A percentile compares a stretch with the other conserved stretches of the same genome.
phyloP scores from a whole-genome alignment of 805 yeast genomes.

The Saccharomyces kudriavzevii region DNA sequence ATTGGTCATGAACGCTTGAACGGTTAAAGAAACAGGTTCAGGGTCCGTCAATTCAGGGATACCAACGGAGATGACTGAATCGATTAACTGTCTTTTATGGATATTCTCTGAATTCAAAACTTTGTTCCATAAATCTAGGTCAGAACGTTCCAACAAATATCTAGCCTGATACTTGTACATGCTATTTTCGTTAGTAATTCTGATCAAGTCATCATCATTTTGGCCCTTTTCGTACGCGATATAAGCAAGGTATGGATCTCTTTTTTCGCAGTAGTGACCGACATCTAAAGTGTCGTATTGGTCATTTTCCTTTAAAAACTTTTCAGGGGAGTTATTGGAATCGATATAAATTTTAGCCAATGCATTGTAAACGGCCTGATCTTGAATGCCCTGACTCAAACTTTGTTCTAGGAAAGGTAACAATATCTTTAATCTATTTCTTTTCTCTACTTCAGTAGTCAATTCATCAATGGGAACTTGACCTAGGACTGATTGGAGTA shows the following conservation, averaged over 20 bases:
- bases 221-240: constrained; percentile 95
- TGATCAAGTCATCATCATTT: constrained; percentile 81
- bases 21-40: constrained; percentile 87
- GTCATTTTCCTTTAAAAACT: constrained; percentile 85
- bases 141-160: constrained; percentile 83
- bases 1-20: constrained; percentile 92
- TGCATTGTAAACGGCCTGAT: constrained; percentile 87
- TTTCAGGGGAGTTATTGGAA: constrained; percentile 94
- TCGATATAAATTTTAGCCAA: constrained; percentile 97
- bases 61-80: constrained; percentile 91
- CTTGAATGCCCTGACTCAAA: constrained; percentile 73
- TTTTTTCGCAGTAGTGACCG: constrained; percentile 97
- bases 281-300: constrained; percentile 88
- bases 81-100: constrained; percentile 86
- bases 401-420: constrained; percentile 90
- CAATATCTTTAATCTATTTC: constrained; percentile 85
- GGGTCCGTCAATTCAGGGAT: constrained; percentile 91
- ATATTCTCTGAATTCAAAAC: constrained; percentile 70
- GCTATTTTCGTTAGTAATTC: constrained; percentile 90
- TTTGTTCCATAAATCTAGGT: constrained; percentile 67
- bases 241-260: constrained; percentile 97
- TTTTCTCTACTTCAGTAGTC: constrained; percentile 90
- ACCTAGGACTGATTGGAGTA: constrained; percentile 80
- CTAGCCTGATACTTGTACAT: constrained; percentile 99
- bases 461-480: constrained; percentile 87